Percentiles rank a stretch among this genome's conserved stretches.
phyloP scores from a whole-genome alignment of 2,329 filamentous ascomycete species.

The Ascochyta fabae region DNA sequence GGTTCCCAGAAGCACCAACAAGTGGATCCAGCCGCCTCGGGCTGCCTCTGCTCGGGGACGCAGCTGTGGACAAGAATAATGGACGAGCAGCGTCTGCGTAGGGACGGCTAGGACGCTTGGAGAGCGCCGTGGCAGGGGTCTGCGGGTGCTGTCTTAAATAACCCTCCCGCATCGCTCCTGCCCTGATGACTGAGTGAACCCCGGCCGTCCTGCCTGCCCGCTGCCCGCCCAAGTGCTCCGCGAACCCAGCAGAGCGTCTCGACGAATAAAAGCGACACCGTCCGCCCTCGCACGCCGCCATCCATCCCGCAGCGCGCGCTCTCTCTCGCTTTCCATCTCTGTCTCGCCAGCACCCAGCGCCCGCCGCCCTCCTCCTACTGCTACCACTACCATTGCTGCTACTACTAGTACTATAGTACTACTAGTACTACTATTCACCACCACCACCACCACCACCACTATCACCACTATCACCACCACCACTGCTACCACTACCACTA shows the following conservation, averaged over 20 bases:
- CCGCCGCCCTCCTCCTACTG: not conserved
- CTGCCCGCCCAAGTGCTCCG: conserved; percentile 18
- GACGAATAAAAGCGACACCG: conserved; percentile 31
- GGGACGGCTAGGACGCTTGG: conserved; percentile 5
- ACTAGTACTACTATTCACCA: not conserved
- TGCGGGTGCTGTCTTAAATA: conserved; percentile 33
- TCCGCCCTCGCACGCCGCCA: not conserved
- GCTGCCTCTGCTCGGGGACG: conserved; percentile 21
- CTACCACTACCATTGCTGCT: not conserved
- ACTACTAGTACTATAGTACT: not conserved
- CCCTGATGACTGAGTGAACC: conserved; percentile 31
- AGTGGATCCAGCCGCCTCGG: conserved; percentile 28
- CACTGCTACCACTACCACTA: not conserved
- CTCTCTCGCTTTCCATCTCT: conserved; percentile 1
- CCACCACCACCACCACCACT: not conserved
- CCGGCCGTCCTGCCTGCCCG: conserved; percentile 22
- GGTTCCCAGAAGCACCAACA: conserved; percentile 28
- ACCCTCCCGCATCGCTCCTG: conserved; percentile 29
- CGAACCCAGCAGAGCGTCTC: conserved; percentile 26
- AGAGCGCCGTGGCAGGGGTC: conserved; percentile 24
- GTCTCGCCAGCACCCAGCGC: not conserved
- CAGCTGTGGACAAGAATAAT: conserved; percentile 20
- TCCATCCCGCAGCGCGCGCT: not conserved
- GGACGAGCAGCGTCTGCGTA: conserved; percentile 26
- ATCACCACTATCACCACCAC: not conserved